Percentiles rank a stretch among this genome's conserved stretches.
Evolutionary conservation across 1,284 basidiomycete genomes (phyloP).

Genomic region (Puccinia horiana): DNA sequence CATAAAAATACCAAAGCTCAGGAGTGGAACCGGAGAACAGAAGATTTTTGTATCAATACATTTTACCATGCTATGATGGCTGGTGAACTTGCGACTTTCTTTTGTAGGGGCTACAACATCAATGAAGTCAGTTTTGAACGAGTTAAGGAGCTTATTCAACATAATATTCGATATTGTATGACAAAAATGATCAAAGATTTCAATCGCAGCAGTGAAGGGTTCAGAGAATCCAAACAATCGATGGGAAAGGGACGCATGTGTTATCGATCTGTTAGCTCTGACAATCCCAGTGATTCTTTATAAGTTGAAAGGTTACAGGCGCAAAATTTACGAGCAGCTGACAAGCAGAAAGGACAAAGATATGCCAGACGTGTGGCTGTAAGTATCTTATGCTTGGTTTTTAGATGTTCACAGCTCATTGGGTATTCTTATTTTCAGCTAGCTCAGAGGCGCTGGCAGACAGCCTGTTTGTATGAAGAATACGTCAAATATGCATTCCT

Average conservation of each 20-base stretch:
- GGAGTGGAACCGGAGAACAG: slow-evolving; percentile 26
- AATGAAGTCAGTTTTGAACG: neutral
- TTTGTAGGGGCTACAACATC: neutral
- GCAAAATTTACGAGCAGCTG: neutral
- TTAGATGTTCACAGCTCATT: neutral
- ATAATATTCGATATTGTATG: neutral
- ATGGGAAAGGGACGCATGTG: neutral
- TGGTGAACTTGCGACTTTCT: neutral
- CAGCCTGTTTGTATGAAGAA: neutral
- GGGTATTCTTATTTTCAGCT: no score
- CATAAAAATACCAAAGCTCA: slow-evolving; percentile 1
- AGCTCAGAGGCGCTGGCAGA: slow-evolving; percentile 4
- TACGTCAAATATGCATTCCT: neutral
- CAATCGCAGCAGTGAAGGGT: neutral
- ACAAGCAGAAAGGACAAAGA: neutral
- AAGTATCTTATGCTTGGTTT: neutral
- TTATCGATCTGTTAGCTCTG: no score
- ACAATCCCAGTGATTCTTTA: no score
- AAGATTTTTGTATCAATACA: neutral
- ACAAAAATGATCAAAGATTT: neutral
- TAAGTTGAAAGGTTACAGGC: neutral
- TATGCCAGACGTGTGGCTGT: neutral
- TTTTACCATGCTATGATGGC: slow-evolving; percentile 2
- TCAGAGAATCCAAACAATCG: neutral
- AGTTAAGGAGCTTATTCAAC: neutral